Evolutionary conservation across 352 stramenopile genomes (phyloP), one percentile per base, ranked within the genome.

Genomic region (Phytophthora meadii): DNA sequence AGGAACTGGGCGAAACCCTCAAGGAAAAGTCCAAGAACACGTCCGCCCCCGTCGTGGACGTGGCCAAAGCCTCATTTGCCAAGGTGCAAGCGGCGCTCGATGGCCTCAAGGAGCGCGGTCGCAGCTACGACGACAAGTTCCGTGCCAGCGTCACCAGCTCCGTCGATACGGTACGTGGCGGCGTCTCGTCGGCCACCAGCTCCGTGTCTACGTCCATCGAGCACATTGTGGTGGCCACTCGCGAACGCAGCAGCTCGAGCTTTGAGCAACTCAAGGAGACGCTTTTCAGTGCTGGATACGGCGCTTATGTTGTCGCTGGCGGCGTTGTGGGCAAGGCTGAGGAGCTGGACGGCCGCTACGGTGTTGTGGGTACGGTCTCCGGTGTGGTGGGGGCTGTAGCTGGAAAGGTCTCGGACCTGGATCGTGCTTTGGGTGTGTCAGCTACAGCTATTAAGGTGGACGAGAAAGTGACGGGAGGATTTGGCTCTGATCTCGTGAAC

Each of bases 121-220:
- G 70, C 27, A 83, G 84, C 50, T 93, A 91, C 66, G 84, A 93
- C 63, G 73, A 90, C 53, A 81, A 80, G 56, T 82, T 89, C 65
- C 75, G 77, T 41, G 71, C 70, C 30, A 76, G 68, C 36, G 57
- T 84, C 34, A 74, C 65, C 25, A 72, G 67, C 30, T 82, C 77
- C 46, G 73, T 87, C 39, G 47, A 70, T 47, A 77, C 67, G 2
- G 78, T 83, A 49, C 77, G 78, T 63, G 70, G 70, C 52, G 75
- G 75, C 40, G 58, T 84, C 30, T 70, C 68, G 47, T 69, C 62
- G 4, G 73, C 76, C 19, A 61, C 72, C 9, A 74, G 62, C 47
- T 79, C 74, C 25, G 76, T 88, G 46, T 87, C 76, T 36, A 86
- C 61, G n/a, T 91, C 82, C 37, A 87, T 91, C 50, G 82, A 91